phyloP scores from a whole-genome alignment of 176 grass and related monocot species.

The Elymus sibiricus region DNA sequence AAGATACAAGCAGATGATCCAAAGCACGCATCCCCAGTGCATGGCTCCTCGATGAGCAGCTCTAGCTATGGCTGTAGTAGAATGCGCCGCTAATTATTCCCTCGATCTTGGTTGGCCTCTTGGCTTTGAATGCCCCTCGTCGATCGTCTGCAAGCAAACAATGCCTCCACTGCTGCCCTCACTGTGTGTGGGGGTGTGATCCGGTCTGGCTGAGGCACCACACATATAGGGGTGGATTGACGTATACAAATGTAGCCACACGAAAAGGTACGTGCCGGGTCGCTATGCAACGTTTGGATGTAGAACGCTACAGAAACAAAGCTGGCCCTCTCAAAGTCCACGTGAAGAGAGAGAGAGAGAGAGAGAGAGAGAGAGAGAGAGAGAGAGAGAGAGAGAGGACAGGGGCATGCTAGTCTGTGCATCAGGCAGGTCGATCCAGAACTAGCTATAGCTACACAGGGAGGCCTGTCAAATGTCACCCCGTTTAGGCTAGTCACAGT shows the following conservation, averaged over 20 bases:
- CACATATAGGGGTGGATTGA: background rate
- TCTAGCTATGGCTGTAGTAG: background rate
- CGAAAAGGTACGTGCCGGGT: background rate
- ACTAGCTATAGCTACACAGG: conserved; percentile 1
- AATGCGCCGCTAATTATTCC: conserved; percentile 8
- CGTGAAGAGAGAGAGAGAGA: conserved; percentile 34
- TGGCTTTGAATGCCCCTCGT: conserved; percentile 20
- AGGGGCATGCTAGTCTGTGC: conserved; percentile 28
- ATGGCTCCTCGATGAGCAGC: background rate
- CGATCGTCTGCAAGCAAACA: background rate
- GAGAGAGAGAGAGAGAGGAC: background rate
- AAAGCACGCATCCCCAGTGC: conserved; percentile 26
- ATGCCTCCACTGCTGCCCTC: background rate
- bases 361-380: conserved; percentile 13
- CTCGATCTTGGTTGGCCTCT: background rate
- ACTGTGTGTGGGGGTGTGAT: background rate
- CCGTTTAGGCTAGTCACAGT: too few species aligned
- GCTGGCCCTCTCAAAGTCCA: conserved; percentile 27
- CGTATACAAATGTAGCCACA: conserved; percentile 20
- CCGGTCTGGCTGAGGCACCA: background rate
- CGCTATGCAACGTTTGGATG: conserved; percentile 34
- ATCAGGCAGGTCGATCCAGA: conserved; percentile 10
- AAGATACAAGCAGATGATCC: conserved; percentile 31
- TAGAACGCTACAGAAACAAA: conserved; percentile 50
- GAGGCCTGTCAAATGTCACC: background rate